Evolutionary conservation across 352 stramenopile species (phyloP).

Genomic region (Globisporangium radiosum): DNA sequence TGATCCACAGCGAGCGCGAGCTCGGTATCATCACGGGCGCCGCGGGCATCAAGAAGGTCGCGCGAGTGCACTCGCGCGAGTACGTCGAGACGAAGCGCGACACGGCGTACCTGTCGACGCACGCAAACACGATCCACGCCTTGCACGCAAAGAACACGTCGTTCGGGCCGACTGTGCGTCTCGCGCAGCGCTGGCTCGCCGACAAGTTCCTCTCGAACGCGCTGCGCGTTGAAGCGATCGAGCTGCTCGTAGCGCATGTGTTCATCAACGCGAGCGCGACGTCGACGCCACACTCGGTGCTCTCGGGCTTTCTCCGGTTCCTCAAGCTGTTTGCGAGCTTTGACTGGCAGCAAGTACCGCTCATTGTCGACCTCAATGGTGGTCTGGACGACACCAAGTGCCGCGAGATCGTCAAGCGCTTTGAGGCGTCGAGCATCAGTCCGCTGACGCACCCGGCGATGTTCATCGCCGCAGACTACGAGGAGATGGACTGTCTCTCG

Average conservation of each 20-base stretch:
- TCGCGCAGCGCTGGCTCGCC: constrained; percentile 78
- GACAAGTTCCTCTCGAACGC: constrained; percentile 73
- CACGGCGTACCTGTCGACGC: constrained; percentile 50
- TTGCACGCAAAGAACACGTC: constrained; percentile 75
- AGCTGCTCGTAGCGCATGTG: constrained; percentile 72
- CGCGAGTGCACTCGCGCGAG: constrained; percentile 50
- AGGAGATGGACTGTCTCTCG: constrained; percentile 71
- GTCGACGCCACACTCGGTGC: constrained; percentile 58
- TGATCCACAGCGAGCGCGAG: constrained; percentile 80
- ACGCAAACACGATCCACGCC: constrained; percentile 67
- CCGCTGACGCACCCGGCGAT: constrained; percentile 53
- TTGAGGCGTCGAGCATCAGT: constrained; percentile 64
- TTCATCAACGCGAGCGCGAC: constrained; percentile 49
- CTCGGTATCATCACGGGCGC: constrained; percentile 53
- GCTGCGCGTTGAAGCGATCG: constrained; percentile 60
- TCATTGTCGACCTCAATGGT: constrained; percentile 70
- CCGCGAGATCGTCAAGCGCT: constrained; percentile 66
- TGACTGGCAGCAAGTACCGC: constrained; percentile 66
- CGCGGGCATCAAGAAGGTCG: constrained; percentile 44
- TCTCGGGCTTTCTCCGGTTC: constrained; percentile 77
- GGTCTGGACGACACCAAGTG: constrained; percentile 52
- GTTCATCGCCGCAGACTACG: constrained; percentile 77
- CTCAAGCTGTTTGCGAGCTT: constrained; percentile 65
- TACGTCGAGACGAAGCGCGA: constrained; percentile 62
- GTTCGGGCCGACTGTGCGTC: constrained; percentile 70